Evolutionary conservation across 176 grass and related monocot genomes (phyloP).

Genomic region (Musa troglodytarum): DNA sequence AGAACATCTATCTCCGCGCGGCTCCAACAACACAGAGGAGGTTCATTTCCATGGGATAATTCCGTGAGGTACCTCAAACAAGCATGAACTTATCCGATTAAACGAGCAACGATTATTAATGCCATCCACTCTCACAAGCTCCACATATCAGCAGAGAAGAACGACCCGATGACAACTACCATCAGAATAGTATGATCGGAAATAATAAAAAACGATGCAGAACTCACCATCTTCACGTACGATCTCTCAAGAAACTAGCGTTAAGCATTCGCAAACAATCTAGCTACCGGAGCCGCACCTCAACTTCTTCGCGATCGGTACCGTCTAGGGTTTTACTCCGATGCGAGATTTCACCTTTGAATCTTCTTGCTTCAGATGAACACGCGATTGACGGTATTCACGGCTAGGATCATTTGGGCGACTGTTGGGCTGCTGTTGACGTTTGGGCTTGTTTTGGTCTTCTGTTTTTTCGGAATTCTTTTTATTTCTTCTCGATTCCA

Average conservation of each 20-base stretch:
- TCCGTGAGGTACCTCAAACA: background rate
- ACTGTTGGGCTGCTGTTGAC: too few relatives aligned
- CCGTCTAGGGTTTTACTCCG: too few relatives aligned
- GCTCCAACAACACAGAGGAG: background rate
- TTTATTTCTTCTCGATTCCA: too few relatives aligned
- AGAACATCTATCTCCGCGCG: too few relatives aligned
- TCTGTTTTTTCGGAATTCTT: too few relatives aligned
- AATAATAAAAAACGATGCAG: background rate
- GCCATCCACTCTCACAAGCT: background rate
- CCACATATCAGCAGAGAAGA: background rate
- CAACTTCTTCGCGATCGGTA: too few relatives aligned
- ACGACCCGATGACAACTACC: background rate
- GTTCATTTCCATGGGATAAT: background rate
- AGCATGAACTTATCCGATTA: background rate
- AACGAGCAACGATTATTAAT: background rate
- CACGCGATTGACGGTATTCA: too few relatives aligned
- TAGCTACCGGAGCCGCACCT: too few relatives aligned
- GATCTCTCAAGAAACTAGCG: background rate
- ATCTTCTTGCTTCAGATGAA: too few relatives aligned
- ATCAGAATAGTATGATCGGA: background rate
- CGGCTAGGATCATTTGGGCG: too few relatives aligned
- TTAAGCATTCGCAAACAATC: background rate
- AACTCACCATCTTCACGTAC: background rate
- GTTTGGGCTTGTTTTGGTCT: too few relatives aligned
- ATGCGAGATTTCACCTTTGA: too few relatives aligned